Evolutionary conservation across 805 yeast genomes (phyloP).

Genomic region (Metschnikowia shivogae): DNA sequence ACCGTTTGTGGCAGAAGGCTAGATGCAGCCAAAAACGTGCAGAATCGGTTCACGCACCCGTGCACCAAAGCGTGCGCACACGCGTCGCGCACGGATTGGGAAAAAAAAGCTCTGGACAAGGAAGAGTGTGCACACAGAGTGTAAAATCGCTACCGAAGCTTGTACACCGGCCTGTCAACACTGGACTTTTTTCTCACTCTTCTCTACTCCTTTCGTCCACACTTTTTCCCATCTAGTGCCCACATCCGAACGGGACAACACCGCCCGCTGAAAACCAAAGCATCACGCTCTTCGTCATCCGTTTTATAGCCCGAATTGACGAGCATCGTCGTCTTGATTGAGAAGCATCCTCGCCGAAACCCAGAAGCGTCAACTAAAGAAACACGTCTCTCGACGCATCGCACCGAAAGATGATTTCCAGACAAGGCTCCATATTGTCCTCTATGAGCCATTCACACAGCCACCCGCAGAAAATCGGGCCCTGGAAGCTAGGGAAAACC

Average conservation of each 20-base stretch:
- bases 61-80: background rate
- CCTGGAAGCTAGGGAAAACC: conserved; percentile 78
- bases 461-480: conserved; percentile 61
- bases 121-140: background rate
- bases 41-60: background rate
- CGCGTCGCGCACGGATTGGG: conserved; percentile 7
- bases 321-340: too few relatives aligned
- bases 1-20: background rate
- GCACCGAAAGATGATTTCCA: conserved; percentile 29
- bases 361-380: background rate
- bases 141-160: background rate
- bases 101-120: background rate
- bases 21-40: background rate
- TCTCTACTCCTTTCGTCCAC: conserved; percentile 2
- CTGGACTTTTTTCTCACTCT: conserved; percentile 4
- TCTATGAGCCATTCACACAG: conserved; percentile 43
- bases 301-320: background rate
- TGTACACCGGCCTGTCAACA: conserved; percentile 5
- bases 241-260: too few relatives aligned
- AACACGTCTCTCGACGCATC: conserved; percentile 1
- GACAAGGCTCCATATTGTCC: conserved; percentile 60
- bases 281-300: too few relatives aligned
- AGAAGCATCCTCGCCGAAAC: background rate
- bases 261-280: too few relatives aligned
- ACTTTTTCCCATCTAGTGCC: background rate